Base-by-base conservation (phyloP, 768 basidiomycete genomes). In the Lactarius evosmus region DNA sequence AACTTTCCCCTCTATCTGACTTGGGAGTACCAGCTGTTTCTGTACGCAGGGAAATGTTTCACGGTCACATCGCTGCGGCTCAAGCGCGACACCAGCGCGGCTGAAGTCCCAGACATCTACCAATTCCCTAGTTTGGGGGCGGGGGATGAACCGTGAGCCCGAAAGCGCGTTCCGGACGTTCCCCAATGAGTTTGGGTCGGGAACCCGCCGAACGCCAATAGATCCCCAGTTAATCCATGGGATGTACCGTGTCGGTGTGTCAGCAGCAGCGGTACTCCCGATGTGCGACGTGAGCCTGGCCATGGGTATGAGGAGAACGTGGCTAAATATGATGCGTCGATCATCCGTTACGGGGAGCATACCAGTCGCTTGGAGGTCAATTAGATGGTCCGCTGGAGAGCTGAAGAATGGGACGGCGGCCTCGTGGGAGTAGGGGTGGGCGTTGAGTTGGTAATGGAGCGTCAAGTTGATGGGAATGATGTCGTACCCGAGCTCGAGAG, bases 201-300 rank as follows among this genome's bases (percentile, higher is more conserved):
- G 57, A 22, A 54, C n/a, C 12, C 57, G 33, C 4, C n/a, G 16
- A 38, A 27, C 25, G n/a, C 33, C 41, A 7, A 34, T 46, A 4
- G 41, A 7, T 36, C 51, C 62, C 62, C 57, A 63, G n/a, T 58
- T 41, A 4, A 59, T 8, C 62, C 62, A 63, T 12, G 4, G 52
- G 57, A 63, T 22, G 62, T 54, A 54, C 12, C 41, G 33, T 14
- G 62, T 58, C 27, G 4, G 40, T 11, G 8, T 9, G 12, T 6
- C 58, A 27, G 7, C 33, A 4, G 41, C 19, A 22, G 41, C 0
- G 34, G 44, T 4, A 46, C 46, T 25, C 25, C 33, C 5, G 4
- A 63, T 3, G 17, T 59, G 33, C 29, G 34, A 22, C 27, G 58
- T 27, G 8, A 58, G 33, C 32, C 6, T 46, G 17, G 49, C 27